A percentile compares a stretch with the other conserved stretches of the same genome.
These are phyloP conservation scores for Zasmidium angulare DNA, from an alignment of 2,329 filamentous ascomycete species.

Conservation along the genomic window DNA sequence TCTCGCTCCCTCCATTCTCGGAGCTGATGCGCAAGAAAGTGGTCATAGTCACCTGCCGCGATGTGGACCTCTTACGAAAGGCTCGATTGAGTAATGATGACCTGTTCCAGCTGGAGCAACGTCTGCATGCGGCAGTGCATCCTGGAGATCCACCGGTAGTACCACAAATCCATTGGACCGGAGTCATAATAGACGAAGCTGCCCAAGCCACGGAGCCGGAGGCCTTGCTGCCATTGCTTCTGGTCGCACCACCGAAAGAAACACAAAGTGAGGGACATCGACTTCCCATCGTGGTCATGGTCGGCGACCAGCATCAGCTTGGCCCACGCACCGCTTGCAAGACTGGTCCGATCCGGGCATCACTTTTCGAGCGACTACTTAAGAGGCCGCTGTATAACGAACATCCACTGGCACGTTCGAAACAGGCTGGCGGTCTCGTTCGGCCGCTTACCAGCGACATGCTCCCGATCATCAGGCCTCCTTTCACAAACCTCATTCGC, in stretches of 20 bases:
- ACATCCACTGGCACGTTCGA: conserved; percentile 28
- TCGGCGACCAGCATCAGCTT: conserved; percentile 30
- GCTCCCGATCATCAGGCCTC: conserved; percentile 26
- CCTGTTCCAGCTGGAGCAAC: conserved; percentile 22
- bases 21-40: conserved; percentile 24
- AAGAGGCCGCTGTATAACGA: conserved; percentile 20
- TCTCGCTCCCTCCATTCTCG: conserved; percentile 23
- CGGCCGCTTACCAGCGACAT: conserved; percentile 26
- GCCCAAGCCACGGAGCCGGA: conserved; percentile 30
- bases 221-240: conserved; percentile 21
- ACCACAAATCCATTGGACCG: conserved; percentile 24
- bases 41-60: conserved; percentile 26
- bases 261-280: neutral
- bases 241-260: conserved; percentile 24
- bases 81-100: conserved; percentile 27
- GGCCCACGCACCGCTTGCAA: conserved; percentile 30
- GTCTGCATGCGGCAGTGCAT: conserved; percentile 17
- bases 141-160: conserved; percentile 6
- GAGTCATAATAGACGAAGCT: conserved; percentile 29
- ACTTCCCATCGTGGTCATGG: conserved; percentile 23
- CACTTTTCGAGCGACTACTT: conserved; percentile 28
- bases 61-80: conserved; percentile 23
- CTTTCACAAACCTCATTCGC: conserved; percentile 28
- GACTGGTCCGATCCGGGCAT: conserved; percentile 15
- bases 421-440: conserved; percentile 19